Evolutionary conservation across 2,329 filamentous ascomycete species (phyloP), one percentile per base, ranked within the genome.

Genomic region (Acephala macrosclerotiorum): DNA sequence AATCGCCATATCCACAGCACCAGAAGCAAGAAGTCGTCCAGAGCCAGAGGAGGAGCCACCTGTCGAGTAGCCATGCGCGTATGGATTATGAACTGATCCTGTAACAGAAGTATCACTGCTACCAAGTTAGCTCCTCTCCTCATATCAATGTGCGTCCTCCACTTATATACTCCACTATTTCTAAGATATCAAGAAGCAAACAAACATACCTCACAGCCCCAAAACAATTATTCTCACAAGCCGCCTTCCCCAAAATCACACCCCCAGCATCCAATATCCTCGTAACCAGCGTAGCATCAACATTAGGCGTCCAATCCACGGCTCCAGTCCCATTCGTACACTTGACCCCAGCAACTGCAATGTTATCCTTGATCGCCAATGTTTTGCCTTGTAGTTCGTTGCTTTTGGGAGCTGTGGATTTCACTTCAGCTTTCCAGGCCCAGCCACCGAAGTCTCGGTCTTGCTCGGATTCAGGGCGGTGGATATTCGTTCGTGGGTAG

Each of bases 31-130:
- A 0, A 85, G 76, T 0, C 81, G 81, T 0, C 78, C 82, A 14
- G 80, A 79, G 0, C 83, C 84, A 2, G 79, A 82, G 0, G 80
- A 84, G 56, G 82, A 85, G 1, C 84, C 84, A 2, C 84, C 83
- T 9, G 80, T 76, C 0, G 79, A 82, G 67, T 85, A 85, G 0
- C 82, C 83, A 53, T 76, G 68, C 1, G 71, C 71, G 42, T 79
- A 77, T 0, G 84, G 83, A 51, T 83, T 85, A 5, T 85, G 69
- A 1, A 73, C 69, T 8, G 69, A 69, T 3, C 71, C 71, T 9
- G 70, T 72, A 16, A 71, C 56, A 1, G 68, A 70, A 1, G 71
- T 71, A 67, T 70, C 51, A 36, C 51, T 42, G n/a, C 9, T 5
- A 33, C 29, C 29, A 33, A 33, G 29, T 33, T 9, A 33, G 29